Base-by-base conservation (phyloP, 192 early-diverging fungal species). In the Gryganskiella cystojenkinii region DNA sequence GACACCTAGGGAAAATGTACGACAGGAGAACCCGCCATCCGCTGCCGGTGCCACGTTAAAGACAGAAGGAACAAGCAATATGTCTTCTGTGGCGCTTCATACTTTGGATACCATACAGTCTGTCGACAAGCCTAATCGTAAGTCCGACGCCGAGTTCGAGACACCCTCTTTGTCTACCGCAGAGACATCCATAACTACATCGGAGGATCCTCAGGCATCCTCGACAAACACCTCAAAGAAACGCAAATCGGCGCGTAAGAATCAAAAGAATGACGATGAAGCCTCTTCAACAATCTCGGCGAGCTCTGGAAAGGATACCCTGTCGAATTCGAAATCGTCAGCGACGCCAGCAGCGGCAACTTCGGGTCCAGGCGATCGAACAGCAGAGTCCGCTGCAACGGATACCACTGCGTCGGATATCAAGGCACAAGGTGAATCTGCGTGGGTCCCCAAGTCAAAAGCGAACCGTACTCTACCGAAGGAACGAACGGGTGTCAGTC, bases 221-320 rank as follows among this genome's bases (percentile, higher is more conserved):
- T 2, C 4, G 11, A 27, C 53, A 15, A 53, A 13, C 17, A 24
- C 58, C 10, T 24, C 37, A 15, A 73, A 65, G 64, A 75, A 75
- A 27, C 71, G 63, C 31, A 66, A 75, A 34, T n/a, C 64, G 0
- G 17, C 0, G 28, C 46, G 49, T 33, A 67, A 50, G 17, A 56
- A 60, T 34, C 65, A 49, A 22, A 75, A 56, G 43, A 66, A 51
- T 6, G 71, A 75, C n/a, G 71, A 75, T 47, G 71, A 65, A 15
- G 71, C 56, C 0, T 15, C 4, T 9, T 67, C 71, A 1, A 55
- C 44, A 22, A 46, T 33, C 19, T 62, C 68, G 3, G 33, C 33
- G 2, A 28, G 53, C 17, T 62, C 68, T 27, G 20, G 25, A 7
- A 71, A 31, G 42, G 53, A 62, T 20, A 1, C 10, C 28, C 7